A percentile compares a stretch with the other conserved stretches of the same genome.
These are phyloP conservation scores for Heterococcus sp. DNA, from an alignment of 108 stramenopile genomes.

Conservation along the genomic window DNA sequence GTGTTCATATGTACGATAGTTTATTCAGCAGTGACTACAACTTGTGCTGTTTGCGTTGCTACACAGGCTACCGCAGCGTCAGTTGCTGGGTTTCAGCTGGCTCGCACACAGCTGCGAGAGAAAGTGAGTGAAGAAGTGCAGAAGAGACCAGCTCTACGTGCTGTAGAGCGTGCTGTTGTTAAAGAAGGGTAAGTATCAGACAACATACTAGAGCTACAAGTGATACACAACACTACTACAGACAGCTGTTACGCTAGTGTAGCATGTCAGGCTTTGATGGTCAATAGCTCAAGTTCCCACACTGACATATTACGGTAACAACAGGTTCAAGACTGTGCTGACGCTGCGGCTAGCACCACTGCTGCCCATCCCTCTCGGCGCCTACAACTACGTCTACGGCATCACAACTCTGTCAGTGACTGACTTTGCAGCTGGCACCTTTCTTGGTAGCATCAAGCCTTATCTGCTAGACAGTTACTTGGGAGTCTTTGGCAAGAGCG, in stretches of 20 bases:
- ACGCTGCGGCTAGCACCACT: slow-evolving; percentile 84
- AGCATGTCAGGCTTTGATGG: too few relatives aligned
- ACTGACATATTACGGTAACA: too few relatives aligned
- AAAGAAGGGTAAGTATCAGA: slow-evolving; percentile 65
- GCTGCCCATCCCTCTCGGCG: slow-evolving; percentile 83
- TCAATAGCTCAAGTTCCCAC: too few relatives aligned
- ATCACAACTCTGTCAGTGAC: slow-evolving; percentile 71
- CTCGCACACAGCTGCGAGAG: slow-evolving; percentile 65
- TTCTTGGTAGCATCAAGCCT: slow-evolving; percentile 82
- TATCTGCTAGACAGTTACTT: slow-evolving; percentile 79
- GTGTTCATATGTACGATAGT: too few relatives aligned
- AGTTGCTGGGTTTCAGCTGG: slow-evolving; percentile 72
- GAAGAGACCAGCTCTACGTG: slow-evolving; percentile 67
- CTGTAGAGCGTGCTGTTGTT: slow-evolving; percentile 83
- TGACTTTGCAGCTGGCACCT: slow-evolving; percentile 81
- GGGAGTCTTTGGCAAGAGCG: slow-evolving; percentile 57
- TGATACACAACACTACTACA: too few relatives aligned
- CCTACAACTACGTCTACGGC: slow-evolving; percentile 88
- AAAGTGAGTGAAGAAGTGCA: slow-evolving; percentile 48
- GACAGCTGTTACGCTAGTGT: too few relatives aligned
- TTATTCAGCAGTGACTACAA: too few relatives aligned
- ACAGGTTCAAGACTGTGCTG: slow-evolving; percentile 77
- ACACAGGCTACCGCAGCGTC: slow-evolving; percentile 81
- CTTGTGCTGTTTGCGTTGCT: too few relatives aligned
- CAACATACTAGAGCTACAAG: too few relatives aligned